phyloP scores from a whole-genome alignment of 2,329 filamentous ascomycete genomes.

The Diplodia intermedia region DNA sequence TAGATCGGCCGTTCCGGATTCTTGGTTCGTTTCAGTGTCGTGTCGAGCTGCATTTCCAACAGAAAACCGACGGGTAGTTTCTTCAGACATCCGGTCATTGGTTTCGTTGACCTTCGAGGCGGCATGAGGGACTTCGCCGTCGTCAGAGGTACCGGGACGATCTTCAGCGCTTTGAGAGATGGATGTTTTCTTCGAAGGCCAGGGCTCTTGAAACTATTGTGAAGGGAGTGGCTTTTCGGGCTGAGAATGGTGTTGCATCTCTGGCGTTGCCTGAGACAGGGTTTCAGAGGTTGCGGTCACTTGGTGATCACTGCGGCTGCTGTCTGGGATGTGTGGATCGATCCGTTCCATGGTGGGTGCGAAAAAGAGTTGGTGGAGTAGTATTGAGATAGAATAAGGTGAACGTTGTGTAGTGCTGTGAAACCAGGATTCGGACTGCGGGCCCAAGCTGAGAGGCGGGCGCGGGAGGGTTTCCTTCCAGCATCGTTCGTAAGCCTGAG shows the following conservation, averaged over 20 bases:
- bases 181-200: not conserved
- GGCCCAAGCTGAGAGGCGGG: too few species aligned
- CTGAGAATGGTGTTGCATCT: too few species aligned
- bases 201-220: accelerated
- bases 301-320: not conserved
- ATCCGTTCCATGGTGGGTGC: not conserved
- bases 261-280: not conserved
- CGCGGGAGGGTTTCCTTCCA: too few species aligned
- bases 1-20: too few species aligned
- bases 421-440: too few species aligned
- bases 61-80: too few species aligned
- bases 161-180: not conserved
- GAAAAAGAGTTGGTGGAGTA: not conserved
- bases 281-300: not conserved
- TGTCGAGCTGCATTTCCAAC: too few species aligned
- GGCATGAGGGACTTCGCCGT: not conserved
- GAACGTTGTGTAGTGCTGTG: too few species aligned
- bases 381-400: not conserved
- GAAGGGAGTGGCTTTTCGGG: too few species aligned
- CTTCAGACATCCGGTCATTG: too few species aligned
- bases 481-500: too few species aligned
- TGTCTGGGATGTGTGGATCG: not conserved
- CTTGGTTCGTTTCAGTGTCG: not conserved
- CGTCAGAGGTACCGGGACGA: not conserved
- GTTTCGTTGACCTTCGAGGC: not conserved